A percentile compares a stretch with the other conserved stretches of the same genome.
Conservation (phyloP, 176 grass and related monocot species). For the Musa acuminata region DNA sequence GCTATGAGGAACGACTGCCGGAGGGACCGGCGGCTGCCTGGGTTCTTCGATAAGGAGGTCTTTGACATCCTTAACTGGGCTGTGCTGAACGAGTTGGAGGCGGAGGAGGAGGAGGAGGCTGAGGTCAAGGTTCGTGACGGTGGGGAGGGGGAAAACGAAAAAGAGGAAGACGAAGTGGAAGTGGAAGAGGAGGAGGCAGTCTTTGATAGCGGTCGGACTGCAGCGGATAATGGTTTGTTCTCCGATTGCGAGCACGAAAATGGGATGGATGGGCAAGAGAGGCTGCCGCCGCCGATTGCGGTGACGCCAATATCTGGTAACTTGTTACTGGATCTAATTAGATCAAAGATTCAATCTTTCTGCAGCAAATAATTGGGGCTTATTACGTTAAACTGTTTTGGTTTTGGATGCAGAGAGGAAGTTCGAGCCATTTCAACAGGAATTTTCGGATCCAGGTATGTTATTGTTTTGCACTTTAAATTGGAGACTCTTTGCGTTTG, state of each 20-base stretch:
- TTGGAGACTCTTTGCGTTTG: too few species aligned
- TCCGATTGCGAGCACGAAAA: conserved; percentile 15
- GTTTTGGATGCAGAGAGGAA: conserved; percentile 28
- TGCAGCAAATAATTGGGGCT: neutral
- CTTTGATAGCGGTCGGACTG: conserved; percentile 9
- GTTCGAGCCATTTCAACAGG: conserved; percentile 38
- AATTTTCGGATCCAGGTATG: conserved; percentile 39
- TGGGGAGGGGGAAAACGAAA: too few species aligned
- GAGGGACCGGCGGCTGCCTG: conserved; percentile 38
- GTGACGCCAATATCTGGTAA: conserved; percentile 55
- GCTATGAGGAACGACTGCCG: conserved; percentile 45
- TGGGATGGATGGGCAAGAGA: conserved; percentile 16
- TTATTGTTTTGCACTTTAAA: neutral
- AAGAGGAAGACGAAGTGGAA: too few species aligned
- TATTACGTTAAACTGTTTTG: neutral
- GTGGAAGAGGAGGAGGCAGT: neutral
- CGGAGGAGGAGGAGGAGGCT: neutral
- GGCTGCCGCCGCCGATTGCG: conserved; percentile 25
- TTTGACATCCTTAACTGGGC: conserved; percentile 27
- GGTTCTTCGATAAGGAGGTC: conserved; percentile 44
- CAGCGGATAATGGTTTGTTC: too few species aligned
- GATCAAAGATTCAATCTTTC: too few species aligned
- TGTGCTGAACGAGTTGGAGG: neutral
- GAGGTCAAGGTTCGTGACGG: too few species aligned
- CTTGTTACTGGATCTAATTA: neutral